Evolutionary conservation across 345 rosid genomes (phyloP), one percentile per base, ranked within the genome.

Genomic region (Nasturtium officinale): DNA sequence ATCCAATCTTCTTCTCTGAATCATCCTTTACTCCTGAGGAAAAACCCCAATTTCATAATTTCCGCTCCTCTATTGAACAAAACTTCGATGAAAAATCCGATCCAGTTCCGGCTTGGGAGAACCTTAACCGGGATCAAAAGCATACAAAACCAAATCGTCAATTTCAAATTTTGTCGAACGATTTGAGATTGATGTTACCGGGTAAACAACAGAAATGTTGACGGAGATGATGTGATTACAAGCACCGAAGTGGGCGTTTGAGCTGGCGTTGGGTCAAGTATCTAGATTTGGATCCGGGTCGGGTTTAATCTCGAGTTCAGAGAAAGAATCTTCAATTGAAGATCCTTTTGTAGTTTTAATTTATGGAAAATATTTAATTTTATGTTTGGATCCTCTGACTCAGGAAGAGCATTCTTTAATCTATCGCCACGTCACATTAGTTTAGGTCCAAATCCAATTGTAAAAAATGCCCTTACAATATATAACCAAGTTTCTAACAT

Each of bases 21-120:
- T 76, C 85, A 77, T 81, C 67, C 53, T 75, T 75, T 67, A 56
- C 77, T 77, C 67, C 62, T 40, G 28, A 55, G 70, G n/a, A n/a
- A 51, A 57, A 75, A 79, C 40, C 68, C 74, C 72, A 60, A 68
- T 26, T 76, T 42, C 75, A 67, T 58, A 11, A 40, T 75, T 50
- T 42, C 55, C 58, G 17, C 21, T 46, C 17, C 67, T 74, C 42
- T 35, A 28, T 64, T 43, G 4, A 12, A 35, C 12, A 16, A 12
- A 73, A 42, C 46, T 30, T 23, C 46, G 20, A 15, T 3, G 12
- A 38, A 60, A 66, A 37, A 67, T 59, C 54, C n/a, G 68, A 75
- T 58, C 72, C 57, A 73, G 51, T 55, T 56, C 77, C 57, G 55
- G 55, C 26, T 45, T 74, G 25, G 53, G 60, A 66, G n/a, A 57